Evolutionary conservation across 176 grass and related monocot genomes (phyloP), one percentile per base, ranked within the genome.

Genomic region (sorghum (Sorghum bicolor)): DNA sequence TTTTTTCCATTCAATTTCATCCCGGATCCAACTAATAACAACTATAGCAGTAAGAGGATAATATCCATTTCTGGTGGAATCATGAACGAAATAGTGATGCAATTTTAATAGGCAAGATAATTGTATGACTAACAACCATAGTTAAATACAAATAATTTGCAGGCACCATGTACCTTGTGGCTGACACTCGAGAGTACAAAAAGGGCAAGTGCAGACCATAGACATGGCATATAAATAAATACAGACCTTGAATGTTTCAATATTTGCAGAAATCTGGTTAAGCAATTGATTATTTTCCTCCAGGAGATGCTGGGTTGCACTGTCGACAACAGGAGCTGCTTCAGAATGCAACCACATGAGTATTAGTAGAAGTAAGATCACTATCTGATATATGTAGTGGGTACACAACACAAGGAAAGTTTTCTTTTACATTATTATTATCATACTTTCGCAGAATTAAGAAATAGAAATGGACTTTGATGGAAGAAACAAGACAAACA

Each of bases 201-300:
- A 37, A 14, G 10, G 38, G 32, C 2, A 80, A 61, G 8, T 67
- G 73, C 20, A 78, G 50, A 26, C 67, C 14, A 28, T 25, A 50
- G 4, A 86, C 31, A 80, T 22, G 41, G 47, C 26, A 80, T 25
- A 44, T 38, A 63, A 16, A 16, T 66, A 71, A 20, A 70, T 36
- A 81, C 45, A 77, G 20, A 99, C 97, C 93, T 92, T 87, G 40
- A 83, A 92, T 87, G 82, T 73, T 55, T 82, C 82, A 40, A 96
- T 89, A 90, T 99, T 99, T 78, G 89, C 64, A 83, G 86, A 90
- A 55, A 99, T 96, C 86, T 89, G 87, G 75, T 83, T 76, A 83
- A 99, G 90, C 74, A 99, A 86, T n/a, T 74, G 83, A 74, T 91
- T 79, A 66, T 92, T 99, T 92, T 99, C 93, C 31, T 88, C 81